Evolutionary conservation across 305 asterid species (phyloP).

Genomic region (Fraxinus sp.): DNA sequence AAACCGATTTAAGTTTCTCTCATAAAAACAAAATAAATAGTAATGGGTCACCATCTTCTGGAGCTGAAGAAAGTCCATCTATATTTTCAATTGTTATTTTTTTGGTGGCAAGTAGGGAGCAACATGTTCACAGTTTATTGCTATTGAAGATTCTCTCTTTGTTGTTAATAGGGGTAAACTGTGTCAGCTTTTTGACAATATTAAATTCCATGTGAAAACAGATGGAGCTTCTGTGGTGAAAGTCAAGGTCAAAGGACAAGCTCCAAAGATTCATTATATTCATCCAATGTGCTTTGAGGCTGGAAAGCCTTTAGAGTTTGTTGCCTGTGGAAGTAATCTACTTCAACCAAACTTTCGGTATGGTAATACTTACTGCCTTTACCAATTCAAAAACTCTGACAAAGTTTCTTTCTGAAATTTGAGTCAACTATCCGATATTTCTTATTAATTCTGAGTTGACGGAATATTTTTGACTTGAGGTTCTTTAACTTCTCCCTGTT

Average conservation of each 20-base stretch:
- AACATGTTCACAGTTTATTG: background rate
- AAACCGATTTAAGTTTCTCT: background rate
- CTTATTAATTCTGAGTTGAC: background rate
- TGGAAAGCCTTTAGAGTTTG: slow-evolving; percentile 83
- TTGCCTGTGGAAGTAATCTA: slow-evolving; percentile 81
- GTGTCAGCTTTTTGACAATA: slow-evolving; percentile 18
- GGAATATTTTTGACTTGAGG: background rate
- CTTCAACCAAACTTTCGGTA: slow-evolving; percentile 86
- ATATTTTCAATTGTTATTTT: background rate
- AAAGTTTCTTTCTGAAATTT: background rate
- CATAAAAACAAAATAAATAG: background rate
- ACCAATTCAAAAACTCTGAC: background rate
- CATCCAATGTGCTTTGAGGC: slow-evolving; percentile 86
- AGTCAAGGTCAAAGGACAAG: slow-evolving; percentile 50
- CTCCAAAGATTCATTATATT: slow-evolving; percentile 78
- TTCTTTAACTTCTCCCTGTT: background rate
- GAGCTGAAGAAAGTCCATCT: background rate
- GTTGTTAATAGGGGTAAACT: slow-evolving; percentile 3
- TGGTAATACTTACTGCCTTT: slow-evolving; percentile 9
- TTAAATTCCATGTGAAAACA: slow-evolving; percentile 36
- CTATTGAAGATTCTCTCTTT: background rate
- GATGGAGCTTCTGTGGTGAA: slow-evolving; percentile 60
- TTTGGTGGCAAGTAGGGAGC: background rate
- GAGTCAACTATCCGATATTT: background rate
- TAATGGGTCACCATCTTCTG: background rate